Percentiles rank a stretch among this genome's conserved stretches.
phyloP scores from a whole-genome alignment of 805 yeast genomes.

The Wickerhamiella kazuoi region DNA sequence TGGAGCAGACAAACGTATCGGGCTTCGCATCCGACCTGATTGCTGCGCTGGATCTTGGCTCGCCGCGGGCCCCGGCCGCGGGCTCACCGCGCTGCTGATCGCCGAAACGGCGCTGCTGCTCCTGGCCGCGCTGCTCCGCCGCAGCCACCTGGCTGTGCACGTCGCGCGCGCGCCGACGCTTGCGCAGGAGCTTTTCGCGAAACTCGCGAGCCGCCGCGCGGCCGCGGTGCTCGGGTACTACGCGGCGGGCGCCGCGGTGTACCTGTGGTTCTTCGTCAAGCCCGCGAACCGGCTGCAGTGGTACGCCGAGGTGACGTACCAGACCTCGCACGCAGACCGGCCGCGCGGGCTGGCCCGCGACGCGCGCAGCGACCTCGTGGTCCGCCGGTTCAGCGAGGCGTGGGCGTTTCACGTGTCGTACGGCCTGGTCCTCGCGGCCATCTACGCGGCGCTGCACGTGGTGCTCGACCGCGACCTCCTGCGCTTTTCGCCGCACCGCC shows the following conservation, averaged over 20 bases:
- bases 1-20: no score
- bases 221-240: background rate
- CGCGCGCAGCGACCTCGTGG: background rate
- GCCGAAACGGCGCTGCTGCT: background rate
- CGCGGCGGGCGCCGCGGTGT: background rate
- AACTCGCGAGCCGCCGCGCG: background rate
- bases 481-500: background rate
- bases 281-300: background rate
- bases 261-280: background rate
- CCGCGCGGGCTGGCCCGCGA: background rate
- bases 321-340: background rate
- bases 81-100: background rate
- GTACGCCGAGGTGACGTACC: background rate
- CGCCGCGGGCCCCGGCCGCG: background rate
- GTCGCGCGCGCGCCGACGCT: background rate
- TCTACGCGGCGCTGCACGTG: background rate
- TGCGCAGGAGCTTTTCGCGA: background rate
- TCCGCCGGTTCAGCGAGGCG: constrained; percentile 4
- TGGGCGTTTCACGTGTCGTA: constrained; percentile 3
- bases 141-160: background rate
- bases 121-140: background rate
- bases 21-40: background rate
- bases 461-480: background rate
- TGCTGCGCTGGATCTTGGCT: background rate
- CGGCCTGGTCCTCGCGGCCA: background rate